Conservation (phyloP, 148 eudicot species). For the Limonium bicolor region DNA sequence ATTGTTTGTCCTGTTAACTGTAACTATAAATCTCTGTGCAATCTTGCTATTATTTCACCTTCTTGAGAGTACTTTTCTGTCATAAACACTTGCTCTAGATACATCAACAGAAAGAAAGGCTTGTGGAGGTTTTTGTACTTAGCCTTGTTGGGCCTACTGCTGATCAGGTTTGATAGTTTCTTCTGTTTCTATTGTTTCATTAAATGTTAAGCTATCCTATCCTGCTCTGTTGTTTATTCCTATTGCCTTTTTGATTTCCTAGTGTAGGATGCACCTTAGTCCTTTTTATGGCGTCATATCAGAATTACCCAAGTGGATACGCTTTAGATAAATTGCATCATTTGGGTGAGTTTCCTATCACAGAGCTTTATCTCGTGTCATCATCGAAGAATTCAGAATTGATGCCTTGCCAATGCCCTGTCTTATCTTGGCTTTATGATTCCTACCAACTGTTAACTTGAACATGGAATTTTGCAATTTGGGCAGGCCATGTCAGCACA, state of each 20-base stretch:
- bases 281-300: conserved; percentile 73
- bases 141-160: conserved; percentile 42
- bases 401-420: not conserved
- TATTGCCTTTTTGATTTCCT: conserved; percentile 10
- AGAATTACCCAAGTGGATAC: conserved; percentile 89
- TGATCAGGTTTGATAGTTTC: conserved; percentile 44
- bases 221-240: not conserved
- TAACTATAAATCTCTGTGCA: too few species aligned
- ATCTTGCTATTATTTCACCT: too few species aligned
- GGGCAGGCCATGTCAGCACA: conserved; percentile 30
- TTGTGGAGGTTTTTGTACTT: conserved; percentile 49
- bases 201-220: not conserved
- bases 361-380: not conserved
- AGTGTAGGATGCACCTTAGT: conserved; percentile 72
- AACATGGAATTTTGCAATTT: too few species aligned
- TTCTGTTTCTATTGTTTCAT: not conserved
- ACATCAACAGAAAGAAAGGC: conserved; percentile 73
- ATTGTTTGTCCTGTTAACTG: not conserved
- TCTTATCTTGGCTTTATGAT: not conserved
- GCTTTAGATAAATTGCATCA: conserved; percentile 61
- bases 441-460: too few species aligned
- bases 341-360: conserved; percentile 34
- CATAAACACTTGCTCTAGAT: conserved; percentile 24
- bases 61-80: too few species aligned
- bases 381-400: not conserved